phyloP scores from a whole-genome alignment of 441 rosid species.

The Omphalea diandra region DNA sequence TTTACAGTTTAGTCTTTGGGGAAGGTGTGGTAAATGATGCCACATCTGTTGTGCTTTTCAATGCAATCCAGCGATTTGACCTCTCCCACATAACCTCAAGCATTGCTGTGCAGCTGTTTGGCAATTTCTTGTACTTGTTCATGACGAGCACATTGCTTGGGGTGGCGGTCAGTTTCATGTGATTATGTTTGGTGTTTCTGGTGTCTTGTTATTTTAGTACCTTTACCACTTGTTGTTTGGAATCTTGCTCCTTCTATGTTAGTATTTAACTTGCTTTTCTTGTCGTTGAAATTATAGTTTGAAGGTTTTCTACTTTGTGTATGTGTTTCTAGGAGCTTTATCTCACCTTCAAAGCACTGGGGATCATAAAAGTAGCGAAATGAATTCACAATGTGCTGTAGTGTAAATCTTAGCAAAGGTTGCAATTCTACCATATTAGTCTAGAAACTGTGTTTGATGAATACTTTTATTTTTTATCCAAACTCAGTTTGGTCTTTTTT shows the following conservation, averaged over 20 bases:
- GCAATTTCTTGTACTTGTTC: constrained; percentile 69
- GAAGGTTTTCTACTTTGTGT: no score
- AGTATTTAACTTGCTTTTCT: not conserved
- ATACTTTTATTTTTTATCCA: no score
- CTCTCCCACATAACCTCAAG: constrained; percentile 61
- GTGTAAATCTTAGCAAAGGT: no score
- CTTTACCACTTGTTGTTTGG: not conserved
- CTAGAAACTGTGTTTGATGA: no score
- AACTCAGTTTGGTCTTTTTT: no score
- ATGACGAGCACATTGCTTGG: constrained; percentile 75
- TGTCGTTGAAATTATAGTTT: not conserved
- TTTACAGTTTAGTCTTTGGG: constrained; percentile 88
- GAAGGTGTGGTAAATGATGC: constrained; percentile 98
- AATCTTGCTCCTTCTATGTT: not conserved
- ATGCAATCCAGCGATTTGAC: constrained; percentile 84
- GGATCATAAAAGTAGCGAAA: no score
- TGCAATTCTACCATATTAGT: no score
- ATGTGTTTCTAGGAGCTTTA: not conserved
- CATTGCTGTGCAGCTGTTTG: constrained; percentile 59
- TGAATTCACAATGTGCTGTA: no score
- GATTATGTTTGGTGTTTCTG: not conserved
- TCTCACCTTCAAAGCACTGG: not conserved
- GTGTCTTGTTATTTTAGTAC: not conserved
- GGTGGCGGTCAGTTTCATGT: constrained; percentile 45
- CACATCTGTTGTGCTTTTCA: constrained; percentile 85